These are phyloP conservation scores for Umbilicus rupestris DNA, from an alignment of 164 flowering plant genomes.

Conservation along the genomic window DNA sequence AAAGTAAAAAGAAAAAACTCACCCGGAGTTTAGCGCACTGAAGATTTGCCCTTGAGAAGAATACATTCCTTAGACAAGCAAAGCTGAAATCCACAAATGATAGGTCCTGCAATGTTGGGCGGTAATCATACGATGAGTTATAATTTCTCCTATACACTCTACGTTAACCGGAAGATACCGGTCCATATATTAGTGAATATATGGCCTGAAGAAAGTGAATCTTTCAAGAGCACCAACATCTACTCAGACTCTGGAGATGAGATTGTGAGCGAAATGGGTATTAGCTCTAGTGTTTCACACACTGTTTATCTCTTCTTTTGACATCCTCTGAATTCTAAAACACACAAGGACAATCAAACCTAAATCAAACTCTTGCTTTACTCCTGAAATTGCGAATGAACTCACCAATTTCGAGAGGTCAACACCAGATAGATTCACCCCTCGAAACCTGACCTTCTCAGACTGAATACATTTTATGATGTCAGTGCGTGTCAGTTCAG, in stretches of 20 bases:
- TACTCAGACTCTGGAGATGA: neutral
- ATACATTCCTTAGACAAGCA: conserved; percentile 63
- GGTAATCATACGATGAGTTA: neutral
- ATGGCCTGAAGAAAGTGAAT: neutral
- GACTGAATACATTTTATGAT: conserved; percentile 92
- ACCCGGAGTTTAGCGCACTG: conserved; percentile 87
- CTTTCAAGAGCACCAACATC: neutral
- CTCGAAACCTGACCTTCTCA: conserved; percentile 71
- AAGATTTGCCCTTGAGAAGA: conserved; percentile 89
- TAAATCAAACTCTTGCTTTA: neutral
- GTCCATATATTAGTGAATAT: neutral
- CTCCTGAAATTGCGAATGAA: neutral
- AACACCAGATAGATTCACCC: conserved; percentile 87
- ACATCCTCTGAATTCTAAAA: neutral
- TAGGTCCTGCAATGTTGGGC: conserved; percentile 49
- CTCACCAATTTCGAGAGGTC: conserved; percentile 88
- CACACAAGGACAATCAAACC: neutral
- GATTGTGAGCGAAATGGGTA: neutral
- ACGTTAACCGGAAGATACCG: neutral
- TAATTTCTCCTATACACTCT: neutral
- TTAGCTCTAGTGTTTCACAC: neutral
- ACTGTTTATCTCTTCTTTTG: neutral
- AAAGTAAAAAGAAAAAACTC: conserved; percentile 8
- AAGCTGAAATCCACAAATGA: conserved; percentile 86
- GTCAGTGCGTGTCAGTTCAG: conserved; percentile 82